A percentile compares a stretch with the other conserved stretches of the same genome.
phyloP scores from a whole-genome alignment of 345 rosid species.

The Bruguiera gymnorhiza region DNA sequence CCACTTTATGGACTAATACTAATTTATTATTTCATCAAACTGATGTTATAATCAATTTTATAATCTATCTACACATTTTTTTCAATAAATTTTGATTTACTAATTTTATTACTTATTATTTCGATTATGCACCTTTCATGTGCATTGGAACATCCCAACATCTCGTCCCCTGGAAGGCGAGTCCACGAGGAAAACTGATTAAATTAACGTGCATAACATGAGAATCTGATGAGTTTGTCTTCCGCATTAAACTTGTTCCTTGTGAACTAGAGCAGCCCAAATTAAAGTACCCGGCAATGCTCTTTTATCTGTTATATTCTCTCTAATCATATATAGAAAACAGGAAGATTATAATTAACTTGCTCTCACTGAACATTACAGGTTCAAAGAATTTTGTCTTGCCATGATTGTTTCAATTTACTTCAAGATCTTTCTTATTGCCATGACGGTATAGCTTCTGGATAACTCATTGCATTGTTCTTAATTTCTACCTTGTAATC shows the following conservation, averaged over 20 bases:
- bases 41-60: too few relatives aligned
- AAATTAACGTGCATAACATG: conserved; percentile 45
- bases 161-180: conserved; percentile 48
- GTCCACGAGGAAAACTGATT: conserved; percentile 54
- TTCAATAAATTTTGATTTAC: too few relatives aligned
- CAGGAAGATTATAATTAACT: neutral
- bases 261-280: conserved; percentile 3
- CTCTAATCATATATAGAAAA: neutral
- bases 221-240: conserved; percentile 13
- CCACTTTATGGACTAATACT: too few relatives aligned
- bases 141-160: too few relatives aligned
- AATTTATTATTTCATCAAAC: too few relatives aligned
- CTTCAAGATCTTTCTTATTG: conserved; percentile 62
- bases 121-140: too few relatives aligned
- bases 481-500: conserved; percentile 2
- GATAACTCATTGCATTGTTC: neutral
- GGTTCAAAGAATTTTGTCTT: conserved; percentile 47
- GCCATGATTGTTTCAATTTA: conserved; percentile 70
- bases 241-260: neutral
- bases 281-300: conserved; percentile 42
- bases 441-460: conserved; percentile 58
- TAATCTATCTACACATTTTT: too few relatives aligned
- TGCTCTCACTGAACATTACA: conserved; percentile 16
- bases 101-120: too few relatives aligned
- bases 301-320: conserved; percentile 1